These are phyloP conservation scores for Phlegmacium glaucopus DNA, from an alignment of 768 basidiomycete species.

Conservation along the genomic window DNA sequence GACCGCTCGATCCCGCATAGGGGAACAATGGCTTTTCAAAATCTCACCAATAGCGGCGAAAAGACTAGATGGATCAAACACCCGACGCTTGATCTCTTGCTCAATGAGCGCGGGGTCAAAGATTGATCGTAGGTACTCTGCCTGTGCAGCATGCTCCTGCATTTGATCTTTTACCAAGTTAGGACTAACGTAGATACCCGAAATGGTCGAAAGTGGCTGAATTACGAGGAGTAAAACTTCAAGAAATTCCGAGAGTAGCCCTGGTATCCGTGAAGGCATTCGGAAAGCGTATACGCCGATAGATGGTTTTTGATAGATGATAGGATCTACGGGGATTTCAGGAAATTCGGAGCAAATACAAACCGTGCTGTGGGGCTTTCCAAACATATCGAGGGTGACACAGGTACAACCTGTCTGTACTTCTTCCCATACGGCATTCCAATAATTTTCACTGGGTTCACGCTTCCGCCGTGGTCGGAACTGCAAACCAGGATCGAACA, in stretches of 20 bases:
- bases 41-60: constrained; percentile 78
- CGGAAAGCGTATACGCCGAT: constrained; percentile 53
- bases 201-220: constrained; percentile 64
- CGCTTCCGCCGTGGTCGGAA: constrained; percentile 77
- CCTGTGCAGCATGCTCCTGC: constrained; percentile 60
- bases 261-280: constrained; percentile 68
- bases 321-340: constrained; percentile 35
- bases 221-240: constrained; percentile 83
- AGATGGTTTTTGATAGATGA: constrained; percentile 39
- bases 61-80: constrained; percentile 77
- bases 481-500: constrained; percentile 83
- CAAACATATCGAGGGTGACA: constrained; percentile 58
- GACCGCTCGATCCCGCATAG: constrained; percentile 84
- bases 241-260: constrained; percentile 71
- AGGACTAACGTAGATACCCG: constrained; percentile 58
- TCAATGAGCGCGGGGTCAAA: constrained; percentile 83
- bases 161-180: constrained; percentile 57
- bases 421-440: constrained; percentile 78
- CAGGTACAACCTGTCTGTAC: constrained; percentile 82
- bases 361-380: constrained; percentile 49
- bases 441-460: constrained; percentile 77
- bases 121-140: constrained; percentile 63
- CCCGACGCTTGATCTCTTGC: constrained; percentile 71
- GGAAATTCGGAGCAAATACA: constrained; percentile 53
- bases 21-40: constrained; percentile 88